Conservation (phyloP, 805 yeast genomes). For the Candida qinlingensis region DNA sequence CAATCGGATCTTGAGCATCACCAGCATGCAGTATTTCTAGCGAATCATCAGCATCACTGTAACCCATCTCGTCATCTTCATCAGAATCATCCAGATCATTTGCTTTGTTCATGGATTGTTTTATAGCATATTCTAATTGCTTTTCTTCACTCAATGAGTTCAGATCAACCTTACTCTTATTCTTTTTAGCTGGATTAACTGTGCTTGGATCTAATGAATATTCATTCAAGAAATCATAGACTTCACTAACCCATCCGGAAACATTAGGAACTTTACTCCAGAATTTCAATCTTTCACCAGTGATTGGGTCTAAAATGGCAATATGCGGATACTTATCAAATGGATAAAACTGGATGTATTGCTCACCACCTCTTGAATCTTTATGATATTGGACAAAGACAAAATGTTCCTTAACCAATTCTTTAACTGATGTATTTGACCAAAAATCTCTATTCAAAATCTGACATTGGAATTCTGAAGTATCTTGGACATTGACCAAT, state of each 20-base stretch:
- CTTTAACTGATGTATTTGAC: constrained; percentile 65
- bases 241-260: constrained; percentile 58
- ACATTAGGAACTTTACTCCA: constrained; percentile 72
- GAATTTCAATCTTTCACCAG: constrained; percentile 80
- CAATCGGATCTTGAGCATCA: constrained; percentile 17
- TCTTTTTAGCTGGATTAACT: constrained; percentile 61
- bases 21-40: constrained; percentile 15
- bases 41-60: constrained; percentile 19
- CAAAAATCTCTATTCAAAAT: constrained; percentile 90
- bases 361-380: constrained; percentile 70
- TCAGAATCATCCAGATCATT: constrained; percentile 4
- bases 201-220: constrained; percentile 62
- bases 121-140: constrained; percentile 71
- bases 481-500: constrained; percentile 81
- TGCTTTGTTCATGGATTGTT: constrained; percentile 47
- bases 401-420: constrained; percentile 59
- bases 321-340: constrained; percentile 76
- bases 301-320: constrained; percentile 88
- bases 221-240: constrained; percentile 58
- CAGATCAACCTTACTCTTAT: constrained; percentile 56
- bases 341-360: constrained; percentile 69
- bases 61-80: constrained; percentile 18
- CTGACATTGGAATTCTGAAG: constrained; percentile 82
- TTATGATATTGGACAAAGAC: constrained; percentile 80
- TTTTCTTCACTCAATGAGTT: constrained; percentile 73